A percentile compares a stretch with the other conserved stretches of the same genome.
Evolutionary conservation across 805 yeast species (phyloP).

Genomic region (Ogataea corticis): DNA sequence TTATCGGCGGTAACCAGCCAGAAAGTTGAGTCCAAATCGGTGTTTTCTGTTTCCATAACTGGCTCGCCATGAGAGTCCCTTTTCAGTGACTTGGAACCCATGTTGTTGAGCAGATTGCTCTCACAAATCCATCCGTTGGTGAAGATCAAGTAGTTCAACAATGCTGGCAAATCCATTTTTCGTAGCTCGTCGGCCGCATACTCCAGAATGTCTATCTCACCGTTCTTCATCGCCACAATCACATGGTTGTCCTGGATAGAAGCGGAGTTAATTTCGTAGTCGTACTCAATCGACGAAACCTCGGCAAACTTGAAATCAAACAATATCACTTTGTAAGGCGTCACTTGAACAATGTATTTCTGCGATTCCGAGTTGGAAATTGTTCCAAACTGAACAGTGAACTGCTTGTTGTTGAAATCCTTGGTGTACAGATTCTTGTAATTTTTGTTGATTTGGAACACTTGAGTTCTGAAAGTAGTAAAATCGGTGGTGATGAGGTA

Average conservation of each 20-base stretch:
- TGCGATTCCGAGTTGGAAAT: slow-evolving; percentile 32
- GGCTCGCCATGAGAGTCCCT: slow-evolving; percentile 27
- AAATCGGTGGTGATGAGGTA: slow-evolving; percentile 74
- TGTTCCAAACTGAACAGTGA: slow-evolving; percentile 68
- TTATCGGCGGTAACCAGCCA: slow-evolving; percentile 77
- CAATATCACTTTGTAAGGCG: slow-evolving; percentile 61
- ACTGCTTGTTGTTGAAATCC: slow-evolving; percentile 61
- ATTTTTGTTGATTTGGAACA: slow-evolving; percentile 61
- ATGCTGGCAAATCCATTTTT: slow-evolving; percentile 36
- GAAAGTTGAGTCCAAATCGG: slow-evolving; percentile 45
- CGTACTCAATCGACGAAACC: slow-evolving; percentile 50
- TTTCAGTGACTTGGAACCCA: slow-evolving; percentile 32
- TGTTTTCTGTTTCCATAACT: slow-evolving; percentile 23
- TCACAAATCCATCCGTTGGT: slow-evolving; percentile 68
- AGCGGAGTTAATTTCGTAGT: slow-evolving; percentile 65
- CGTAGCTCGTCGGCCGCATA: slow-evolving; percentile 28
- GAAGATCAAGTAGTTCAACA: slow-evolving; percentile 45
- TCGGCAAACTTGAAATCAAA: slow-evolving; percentile 63
- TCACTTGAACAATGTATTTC: slow-evolving; percentile 69
- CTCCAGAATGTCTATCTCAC: slow-evolving; percentile 65
- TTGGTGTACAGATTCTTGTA: slow-evolving; percentile 62
- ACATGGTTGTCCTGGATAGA: slow-evolving; percentile 62
- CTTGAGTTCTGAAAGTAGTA: slow-evolving; percentile 61
- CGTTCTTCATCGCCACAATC: slow-evolving; percentile 63
- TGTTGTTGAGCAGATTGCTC: slow-evolving; percentile 47